These are phyloP conservation scores for Solanum stenotomum DNA, from an alignment of 257 asterid genomes.

Conservation along the genomic window DNA sequence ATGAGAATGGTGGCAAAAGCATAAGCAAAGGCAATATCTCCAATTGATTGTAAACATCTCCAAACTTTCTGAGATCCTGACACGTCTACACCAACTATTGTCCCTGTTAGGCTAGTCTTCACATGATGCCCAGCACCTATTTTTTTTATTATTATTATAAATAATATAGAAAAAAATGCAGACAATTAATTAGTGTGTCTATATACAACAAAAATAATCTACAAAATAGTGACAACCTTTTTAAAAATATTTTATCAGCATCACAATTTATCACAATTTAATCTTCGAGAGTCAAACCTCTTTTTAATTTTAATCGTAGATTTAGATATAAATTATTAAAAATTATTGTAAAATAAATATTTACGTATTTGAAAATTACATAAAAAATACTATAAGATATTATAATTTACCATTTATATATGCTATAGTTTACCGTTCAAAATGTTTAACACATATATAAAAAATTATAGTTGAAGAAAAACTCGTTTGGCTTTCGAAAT, in stretches of 20 bases:
- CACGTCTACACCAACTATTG: conserved; percentile 3
- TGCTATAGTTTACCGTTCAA: background rate
- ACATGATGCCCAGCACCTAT: conserved; percentile 2
- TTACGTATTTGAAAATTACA: too few species aligned
- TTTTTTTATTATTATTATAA: background rate
- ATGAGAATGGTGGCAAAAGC: conserved; percentile 39
- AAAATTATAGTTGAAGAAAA: too few species aligned
- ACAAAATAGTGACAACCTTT: background rate
- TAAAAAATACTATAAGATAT: too few species aligned
- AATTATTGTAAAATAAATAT: too few species aligned
- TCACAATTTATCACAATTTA: background rate
- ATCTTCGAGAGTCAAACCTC: background rate
- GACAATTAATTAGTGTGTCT: background rate
- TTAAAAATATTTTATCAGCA: too few species aligned
- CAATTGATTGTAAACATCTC: conserved; percentile 33
- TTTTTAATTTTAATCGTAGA: background rate
- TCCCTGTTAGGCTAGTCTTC: conserved; percentile 1
- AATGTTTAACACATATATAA: background rate
- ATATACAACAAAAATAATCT: background rate
- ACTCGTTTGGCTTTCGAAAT: background rate
- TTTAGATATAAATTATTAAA: background rate
- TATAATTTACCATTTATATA: too few species aligned
- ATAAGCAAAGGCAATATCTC: conserved; percentile 53
- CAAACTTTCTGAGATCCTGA: conserved; percentile 11
- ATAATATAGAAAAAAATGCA: background rate